These are phyloP conservation scores for Tolypocladium guangdongense DNA, from an alignment of 2,329 filamentous ascomycete genomes.

Conservation along the genomic window DNA sequence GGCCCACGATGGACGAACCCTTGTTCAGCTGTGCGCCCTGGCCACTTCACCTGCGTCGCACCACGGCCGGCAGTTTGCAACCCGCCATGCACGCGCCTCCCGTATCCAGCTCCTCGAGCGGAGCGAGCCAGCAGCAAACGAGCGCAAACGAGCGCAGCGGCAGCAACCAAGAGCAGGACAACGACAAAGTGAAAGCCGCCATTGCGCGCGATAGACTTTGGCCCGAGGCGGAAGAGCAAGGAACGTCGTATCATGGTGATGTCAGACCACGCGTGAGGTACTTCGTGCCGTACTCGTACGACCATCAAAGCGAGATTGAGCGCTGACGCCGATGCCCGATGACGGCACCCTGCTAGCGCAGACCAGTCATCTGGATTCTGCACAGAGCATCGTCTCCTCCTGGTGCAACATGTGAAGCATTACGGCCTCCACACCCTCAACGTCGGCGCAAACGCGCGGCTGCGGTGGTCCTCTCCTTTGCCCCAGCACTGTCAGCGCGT, in stretches of 20 bases:
- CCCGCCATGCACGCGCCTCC: not conserved
- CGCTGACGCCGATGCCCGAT: not conserved
- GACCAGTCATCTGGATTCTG: not conserved
- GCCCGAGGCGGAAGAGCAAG: not conserved
- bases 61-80: not conserved
- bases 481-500: too few species aligned
- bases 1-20: not conserved
- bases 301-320: too few species aligned
- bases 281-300: too few species aligned
- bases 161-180: too few species aligned
- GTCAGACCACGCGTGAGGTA: not conserved
- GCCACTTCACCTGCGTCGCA: not conserved
- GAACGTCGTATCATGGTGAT: not conserved
- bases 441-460: not conserved
- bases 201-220: not conserved
- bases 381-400: too few species aligned
- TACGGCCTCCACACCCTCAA: too few species aligned
- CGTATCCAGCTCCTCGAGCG: not conserved
- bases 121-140: not conserved
- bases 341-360: not conserved
- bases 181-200: too few species aligned
- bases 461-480: too few species aligned
- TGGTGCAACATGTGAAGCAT: too few species aligned
- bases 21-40: not conserved
- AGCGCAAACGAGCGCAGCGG: too few species aligned